These are phyloP conservation scores for Chrysochromulina tobinii DNA, from an alignment of 78 protist species.

Conservation along the genomic window DNA sequence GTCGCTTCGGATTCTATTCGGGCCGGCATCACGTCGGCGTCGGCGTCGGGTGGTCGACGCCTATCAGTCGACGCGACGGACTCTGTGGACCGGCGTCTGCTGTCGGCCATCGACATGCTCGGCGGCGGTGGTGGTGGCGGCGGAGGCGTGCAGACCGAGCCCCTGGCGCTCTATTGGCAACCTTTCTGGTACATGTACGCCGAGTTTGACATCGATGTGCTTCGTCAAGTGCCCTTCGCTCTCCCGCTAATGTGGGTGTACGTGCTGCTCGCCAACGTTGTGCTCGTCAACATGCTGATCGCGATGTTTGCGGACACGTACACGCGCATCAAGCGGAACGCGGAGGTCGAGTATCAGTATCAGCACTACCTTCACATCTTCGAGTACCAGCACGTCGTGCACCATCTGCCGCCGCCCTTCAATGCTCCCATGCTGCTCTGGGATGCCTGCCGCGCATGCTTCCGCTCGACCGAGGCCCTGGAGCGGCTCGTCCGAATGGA, in stretches of 20 bases:
- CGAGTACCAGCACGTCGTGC: neutral
- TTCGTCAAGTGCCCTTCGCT: neutral
- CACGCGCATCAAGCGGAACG: neutral
- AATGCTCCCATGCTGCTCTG: neutral
- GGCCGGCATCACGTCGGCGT: no score
- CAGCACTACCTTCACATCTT: neutral
- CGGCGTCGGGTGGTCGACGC: no score
- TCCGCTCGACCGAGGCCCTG: no score
- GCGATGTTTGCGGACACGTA: slow-evolving; percentile 3
- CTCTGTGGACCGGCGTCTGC: no score
- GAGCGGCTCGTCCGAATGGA: no score
- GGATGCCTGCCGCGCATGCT: no score
- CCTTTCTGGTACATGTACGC: neutral
- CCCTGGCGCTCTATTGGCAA: no score
- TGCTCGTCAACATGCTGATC: neutral
- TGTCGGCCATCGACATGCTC: no score
- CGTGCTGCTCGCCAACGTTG: neutral
- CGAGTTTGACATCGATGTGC: neutral
- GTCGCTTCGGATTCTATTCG: no score
- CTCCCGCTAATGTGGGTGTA: neutral
- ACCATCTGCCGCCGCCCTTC: neutral
- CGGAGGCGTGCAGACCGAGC: no score
- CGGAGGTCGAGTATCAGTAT: neutral
- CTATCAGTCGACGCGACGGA: no score
- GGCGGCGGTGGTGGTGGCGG: no score